Percentiles rank a stretch among this genome's conserved stretches.
Evolutionary conservation across 139 green algal genomes (phyloP).

Genomic region (Chlorella vulgaris): DNA sequence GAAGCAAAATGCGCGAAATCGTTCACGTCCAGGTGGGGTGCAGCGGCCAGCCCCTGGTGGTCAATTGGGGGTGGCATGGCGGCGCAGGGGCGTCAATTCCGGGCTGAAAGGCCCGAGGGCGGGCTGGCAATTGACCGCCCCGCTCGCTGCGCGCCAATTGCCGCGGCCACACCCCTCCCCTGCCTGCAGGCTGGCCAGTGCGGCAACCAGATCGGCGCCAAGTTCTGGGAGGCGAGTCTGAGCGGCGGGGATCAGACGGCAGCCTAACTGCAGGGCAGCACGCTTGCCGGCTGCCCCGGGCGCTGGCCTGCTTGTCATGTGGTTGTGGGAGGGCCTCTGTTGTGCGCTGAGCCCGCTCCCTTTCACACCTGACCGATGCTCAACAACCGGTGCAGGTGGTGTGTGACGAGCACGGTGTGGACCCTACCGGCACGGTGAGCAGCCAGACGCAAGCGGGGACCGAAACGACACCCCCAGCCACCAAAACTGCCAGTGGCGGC

Average conservation of each 20-base stretch:
- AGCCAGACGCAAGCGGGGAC: too few relatives aligned
- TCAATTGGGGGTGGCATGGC: too few relatives aligned
- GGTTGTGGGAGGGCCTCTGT: too few relatives aligned
- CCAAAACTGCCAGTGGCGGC: too few relatives aligned
- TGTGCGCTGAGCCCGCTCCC: neutral
- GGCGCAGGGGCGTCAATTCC: too few relatives aligned
- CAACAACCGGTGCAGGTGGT: slow-evolving; percentile 64
- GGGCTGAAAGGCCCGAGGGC: neutral
- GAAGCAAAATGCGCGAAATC: slow-evolving; percentile 10
- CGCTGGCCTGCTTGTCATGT: too few relatives aligned
- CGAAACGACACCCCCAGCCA: too few relatives aligned
- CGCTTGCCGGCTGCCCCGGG: too few relatives aligned
- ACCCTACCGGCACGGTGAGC: slow-evolving; percentile 88
- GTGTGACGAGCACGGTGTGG: slow-evolving; percentile 89
- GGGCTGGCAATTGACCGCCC: neutral
- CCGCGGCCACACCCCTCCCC: neutral
- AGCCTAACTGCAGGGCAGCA: neutral
- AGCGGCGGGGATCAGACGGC: neutral
- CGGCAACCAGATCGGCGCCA: slow-evolving; percentile 98
- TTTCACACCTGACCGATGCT: neutral
- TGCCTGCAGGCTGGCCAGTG: slow-evolving; percentile 87
- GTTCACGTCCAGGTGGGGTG: slow-evolving; percentile 6
- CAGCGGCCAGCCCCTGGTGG: neutral
- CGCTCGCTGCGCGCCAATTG: neutral
- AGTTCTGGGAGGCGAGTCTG: slow-evolving; percentile 91